Base-by-base conservation (phyloP, 306 rosid species). In the Cicer bijugum region DNA sequence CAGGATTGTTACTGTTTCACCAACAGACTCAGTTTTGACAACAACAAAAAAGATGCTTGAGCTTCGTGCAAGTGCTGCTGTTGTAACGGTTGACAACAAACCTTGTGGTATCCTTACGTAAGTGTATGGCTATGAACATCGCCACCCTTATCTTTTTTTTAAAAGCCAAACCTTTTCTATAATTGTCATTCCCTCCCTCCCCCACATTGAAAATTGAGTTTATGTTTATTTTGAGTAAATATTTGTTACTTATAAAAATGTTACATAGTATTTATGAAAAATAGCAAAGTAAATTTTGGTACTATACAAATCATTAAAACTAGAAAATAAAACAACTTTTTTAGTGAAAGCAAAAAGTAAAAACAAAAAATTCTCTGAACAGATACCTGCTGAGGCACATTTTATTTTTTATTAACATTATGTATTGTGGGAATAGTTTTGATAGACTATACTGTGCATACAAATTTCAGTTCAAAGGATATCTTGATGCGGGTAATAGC, bases 31-130 rank as follows among this genome's bases (percentile, higher is more conserved):
- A 67, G 91, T 95, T 82, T 83, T 92, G 81, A 43, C 55, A 16
- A 74, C 92, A 44, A 79, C 97, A 14, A 88, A 90, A 80, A 95
- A 89, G 87, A 92, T 95, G 97, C 88, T 88, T 67, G 93, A 95
- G 77, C 67, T 79, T 79, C 78, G 81, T 82, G 61, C 71, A 44
- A 95, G 91, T 86, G 86, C 80, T 61, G 99, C 97, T 46, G 82
- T 95, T 75, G 97, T 92, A 63, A 81, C 79, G 3, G 77, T 89
- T 84, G 93, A 87, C 75, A 71, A 80, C 80, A 95, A 92, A 82
- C 89, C 91, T 16, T 85, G 84, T 23, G 99, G 99, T 80, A 95
- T 95, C 66, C 89, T 95, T 62, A 95, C 97, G 99, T 95, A 70
- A 84, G 92, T 85, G 35, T 80, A 28, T 52, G 59, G 56, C 42